These are phyloP conservation scores for Davidsoniella eucalypti DNA, from an alignment of 2,329 filamentous ascomycete genomes.

Conservation along the genomic window DNA sequence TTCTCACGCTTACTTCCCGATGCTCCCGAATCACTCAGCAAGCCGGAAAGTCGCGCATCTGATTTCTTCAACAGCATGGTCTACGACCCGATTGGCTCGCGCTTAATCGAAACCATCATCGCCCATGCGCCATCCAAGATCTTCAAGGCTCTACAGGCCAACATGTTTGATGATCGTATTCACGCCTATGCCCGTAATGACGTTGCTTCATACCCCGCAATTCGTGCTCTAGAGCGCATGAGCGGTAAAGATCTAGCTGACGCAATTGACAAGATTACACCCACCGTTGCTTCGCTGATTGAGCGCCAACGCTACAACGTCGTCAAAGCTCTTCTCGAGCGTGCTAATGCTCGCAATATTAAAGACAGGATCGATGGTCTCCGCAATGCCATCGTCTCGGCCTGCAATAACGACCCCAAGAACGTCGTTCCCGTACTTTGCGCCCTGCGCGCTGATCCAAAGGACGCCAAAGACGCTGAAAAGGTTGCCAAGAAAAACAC, in stretches of 20 bases:
- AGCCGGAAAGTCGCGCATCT: conserved; percentile 54
- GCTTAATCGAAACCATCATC: conserved; percentile 75
- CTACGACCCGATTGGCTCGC: conserved; percentile 81
- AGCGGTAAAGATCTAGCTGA: conserved; percentile 71
- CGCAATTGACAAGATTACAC: conserved; percentile 54
- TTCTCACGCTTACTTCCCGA: conserved; percentile 66
- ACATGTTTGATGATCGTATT: conserved; percentile 65
- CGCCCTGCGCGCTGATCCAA: conserved; percentile 24
- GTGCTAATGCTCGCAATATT: conserved; percentile 53
- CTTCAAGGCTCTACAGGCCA: conserved; percentile 75
- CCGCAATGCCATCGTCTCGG: conserved; percentile 30
- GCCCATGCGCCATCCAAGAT: conserved; percentile 66
- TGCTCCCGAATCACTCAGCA: conserved; percentile 49
- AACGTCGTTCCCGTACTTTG: conserved; percentile 34
- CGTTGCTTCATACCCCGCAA: conserved; percentile 74
- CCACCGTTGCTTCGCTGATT: conserved; percentile 57
- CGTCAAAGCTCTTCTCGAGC: conserved; percentile 66
- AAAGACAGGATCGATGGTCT: conserved; percentile 33
- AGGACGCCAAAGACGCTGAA: conserved; percentile 17
- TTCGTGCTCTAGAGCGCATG: conserved; percentile 65
- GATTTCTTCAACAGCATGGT: conserved; percentile 72
- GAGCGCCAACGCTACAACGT: conserved; percentile 62
- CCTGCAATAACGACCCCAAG: conserved; percentile 31
- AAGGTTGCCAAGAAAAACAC: conserved; percentile 7
- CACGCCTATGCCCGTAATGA: conserved; percentile 74